Percentiles rank a stretch among this genome's conserved stretches.
Evolutionary conservation across 106 monocot species (phyloP).

Genomic region (Acorus calamus): DNA sequence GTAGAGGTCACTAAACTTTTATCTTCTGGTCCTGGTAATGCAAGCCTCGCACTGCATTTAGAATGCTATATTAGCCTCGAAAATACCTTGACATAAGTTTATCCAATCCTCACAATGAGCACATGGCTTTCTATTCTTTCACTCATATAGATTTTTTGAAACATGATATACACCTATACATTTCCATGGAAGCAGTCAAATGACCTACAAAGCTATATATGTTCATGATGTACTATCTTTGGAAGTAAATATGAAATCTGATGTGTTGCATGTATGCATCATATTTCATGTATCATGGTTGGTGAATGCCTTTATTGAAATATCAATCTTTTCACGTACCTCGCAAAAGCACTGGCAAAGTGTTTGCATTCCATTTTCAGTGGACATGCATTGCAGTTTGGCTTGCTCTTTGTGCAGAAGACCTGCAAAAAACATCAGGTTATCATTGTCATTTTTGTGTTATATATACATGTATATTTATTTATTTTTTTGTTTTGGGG

Average conservation of each 20-base stretch:
- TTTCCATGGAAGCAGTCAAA: no score
- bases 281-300: neutral
- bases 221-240: no score
- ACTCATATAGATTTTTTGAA: no score
- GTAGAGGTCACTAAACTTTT: slow-evolving; percentile 19
- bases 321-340: slow-evolving; percentile 15
- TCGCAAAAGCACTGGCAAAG: slow-evolving; percentile 81
- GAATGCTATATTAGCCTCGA: neutral
- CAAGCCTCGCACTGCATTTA: slow-evolving; percentile 51
- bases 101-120: no score
- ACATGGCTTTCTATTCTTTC: no score
- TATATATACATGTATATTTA: no score
- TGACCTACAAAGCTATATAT: no score
- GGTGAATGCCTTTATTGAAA: neutral
- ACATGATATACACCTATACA: no score
- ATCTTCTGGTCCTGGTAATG: slow-evolving; percentile 55
- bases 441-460: neutral
- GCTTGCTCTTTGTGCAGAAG: slow-evolving; percentile 83
- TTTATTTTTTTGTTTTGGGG: no score
- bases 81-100: no score
- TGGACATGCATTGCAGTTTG: slow-evolving; percentile 85
- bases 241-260: neutral
- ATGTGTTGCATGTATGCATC: neutral
- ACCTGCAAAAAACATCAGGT: slow-evolving; percentile 33
- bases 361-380: slow-evolving; percentile 78